Conservation (phyloP, 2,329 filamentous ascomycete species). For the Botryotinia convoluta region DNA sequence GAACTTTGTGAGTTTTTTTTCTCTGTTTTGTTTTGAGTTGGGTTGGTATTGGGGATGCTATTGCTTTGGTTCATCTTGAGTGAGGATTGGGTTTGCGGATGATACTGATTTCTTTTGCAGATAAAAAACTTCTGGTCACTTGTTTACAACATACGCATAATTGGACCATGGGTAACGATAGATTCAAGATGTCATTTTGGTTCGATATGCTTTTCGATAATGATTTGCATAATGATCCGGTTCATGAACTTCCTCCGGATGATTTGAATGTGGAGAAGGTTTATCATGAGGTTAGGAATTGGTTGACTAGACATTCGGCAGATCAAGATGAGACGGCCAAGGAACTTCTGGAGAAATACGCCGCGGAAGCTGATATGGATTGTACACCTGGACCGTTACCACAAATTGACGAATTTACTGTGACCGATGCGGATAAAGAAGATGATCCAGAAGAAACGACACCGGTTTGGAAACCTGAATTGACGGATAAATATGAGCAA, state of each 20-base stretch:
- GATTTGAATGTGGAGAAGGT: conserved; percentile 56
- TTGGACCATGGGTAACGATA: conserved; percentile 66
- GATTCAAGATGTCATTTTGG: conserved; percentile 70
- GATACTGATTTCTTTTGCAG: conserved; percentile 39
- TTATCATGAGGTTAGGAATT: conserved; percentile 60
- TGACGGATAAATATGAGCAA: conserved; percentile 57
- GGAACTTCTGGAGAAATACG: conserved; percentile 54
- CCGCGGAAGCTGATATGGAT: conserved; percentile 36
- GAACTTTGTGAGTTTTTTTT: conserved; percentile 54
- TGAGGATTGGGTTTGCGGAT: not conserved
- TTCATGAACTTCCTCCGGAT: conserved; percentile 48
- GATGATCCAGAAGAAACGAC: conserved; percentile 30
- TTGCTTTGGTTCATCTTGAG: not conserved
- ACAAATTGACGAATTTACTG: conserved; percentile 4
- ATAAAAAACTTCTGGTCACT: conserved; percentile 65
- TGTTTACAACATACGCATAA: conserved; percentile 66
- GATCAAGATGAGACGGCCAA: conserved; percentile 56
- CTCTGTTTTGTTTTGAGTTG: not conserved
- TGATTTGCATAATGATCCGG: conserved; percentile 50
- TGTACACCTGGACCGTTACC: conserved; percentile 39
- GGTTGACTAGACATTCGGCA: conserved; percentile 57
- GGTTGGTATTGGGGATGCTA: not conserved
- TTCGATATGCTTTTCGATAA: conserved; percentile 63
- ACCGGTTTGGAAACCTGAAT: conserved; percentile 41
- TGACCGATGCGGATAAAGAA: conserved; percentile 18